Evolutionary conservation across 306 rosid species (phyloP), one percentile per base, ranked within the genome.

Genomic region (Oxytropis ochrocephala): DNA sequence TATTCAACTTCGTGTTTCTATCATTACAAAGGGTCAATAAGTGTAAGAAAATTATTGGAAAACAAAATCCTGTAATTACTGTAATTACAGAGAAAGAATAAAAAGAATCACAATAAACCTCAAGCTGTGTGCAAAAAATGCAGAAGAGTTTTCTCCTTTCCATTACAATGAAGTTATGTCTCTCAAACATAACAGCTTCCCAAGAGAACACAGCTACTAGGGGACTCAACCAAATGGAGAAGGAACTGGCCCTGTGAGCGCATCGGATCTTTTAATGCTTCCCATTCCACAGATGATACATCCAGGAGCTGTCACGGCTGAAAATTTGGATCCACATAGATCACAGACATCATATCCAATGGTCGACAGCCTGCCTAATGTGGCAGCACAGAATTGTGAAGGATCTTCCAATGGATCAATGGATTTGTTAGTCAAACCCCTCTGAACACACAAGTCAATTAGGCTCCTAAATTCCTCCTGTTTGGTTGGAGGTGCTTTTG

Each of bases 241-340:
- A 72, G 97, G 90, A 74, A 87, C 96, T 33, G 96, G 95, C 35
- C 91, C 97, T 13, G 95, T 41, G 38, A 81, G 82, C 16, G 94
- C 95, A 81, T 94, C 99, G 33, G 99, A 94, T 63, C 99, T 80
- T 84, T 85, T 90, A 61, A 94, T 85, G 87, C 87, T 83, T 80
- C 99, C 99, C 97, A 94, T 91, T 54, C 99, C 99, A 51, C 99
- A 94, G 48, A 91, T 84, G 57, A 87, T 87, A 86, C 99, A 94
- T 78, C 97, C 99, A 8, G 96, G 95, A 14, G 96, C 42, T 9
- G 81, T 44, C 49, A 94, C 88, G 16, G 96, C 96, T 0, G 97
- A 94, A 81, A 94, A 94, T 78, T 91, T 94, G 56, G 99, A 90
- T 33, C 99, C 99, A 32, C 99, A 94, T 39, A 88, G 95, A 83